phyloP scores from a whole-genome alignment of 495 filamentous ascomycete genomes.

The Penicillium silybi region DNA sequence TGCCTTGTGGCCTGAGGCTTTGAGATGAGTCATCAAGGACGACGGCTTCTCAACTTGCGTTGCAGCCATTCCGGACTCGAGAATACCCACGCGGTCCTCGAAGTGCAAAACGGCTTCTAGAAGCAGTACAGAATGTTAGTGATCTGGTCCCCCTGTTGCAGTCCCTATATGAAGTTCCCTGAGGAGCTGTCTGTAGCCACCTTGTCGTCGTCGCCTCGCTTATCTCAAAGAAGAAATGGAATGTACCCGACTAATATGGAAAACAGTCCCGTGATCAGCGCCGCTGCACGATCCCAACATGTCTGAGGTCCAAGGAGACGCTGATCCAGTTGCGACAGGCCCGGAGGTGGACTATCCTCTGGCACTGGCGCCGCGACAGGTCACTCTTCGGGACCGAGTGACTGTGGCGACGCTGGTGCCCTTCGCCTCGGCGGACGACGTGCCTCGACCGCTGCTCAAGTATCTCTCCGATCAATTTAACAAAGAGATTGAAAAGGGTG shows the following conservation, averaged over 20 bases:
- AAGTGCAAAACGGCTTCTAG: slow-evolving; percentile 38
- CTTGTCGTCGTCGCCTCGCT: not conserved
- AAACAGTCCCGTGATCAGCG: slow-evolving; percentile 40
- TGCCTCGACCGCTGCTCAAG: slow-evolving; percentile 69
- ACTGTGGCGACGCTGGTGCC: slow-evolving; percentile 90
- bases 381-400: slow-evolving; percentile 84
- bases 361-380: slow-evolving; percentile 72
- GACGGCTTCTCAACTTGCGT: slow-evolving; percentile 33
- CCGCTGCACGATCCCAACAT: slow-evolving; percentile 45
- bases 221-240: slow-evolving; percentile 3
- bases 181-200: slow-evolving; percentile 2
- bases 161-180: not conserved
- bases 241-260: slow-evolving; percentile 30
- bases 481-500: slow-evolving; percentile 91
- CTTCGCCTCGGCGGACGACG: slow-evolving; percentile 67
- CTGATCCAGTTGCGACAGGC: slow-evolving; percentile 46
- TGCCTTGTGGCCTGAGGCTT: too few species aligned
- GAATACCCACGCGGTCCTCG: slow-evolving; percentile 50
- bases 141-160: slow-evolving; percentile 10
- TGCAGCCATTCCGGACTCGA: slow-evolving; percentile 44
- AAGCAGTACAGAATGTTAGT: slow-evolving; percentile 32
- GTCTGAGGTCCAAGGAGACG: slow-evolving; percentile 86
- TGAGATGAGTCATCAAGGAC: slow-evolving; percentile 24
- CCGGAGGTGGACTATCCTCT: slow-evolving; percentile 57
- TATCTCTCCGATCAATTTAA: slow-evolving; percentile 87